These are phyloP conservation scores for Nymphaea thermarum DNA, from an alignment of 164 flowering plant species.

Conservation along the genomic window DNA sequence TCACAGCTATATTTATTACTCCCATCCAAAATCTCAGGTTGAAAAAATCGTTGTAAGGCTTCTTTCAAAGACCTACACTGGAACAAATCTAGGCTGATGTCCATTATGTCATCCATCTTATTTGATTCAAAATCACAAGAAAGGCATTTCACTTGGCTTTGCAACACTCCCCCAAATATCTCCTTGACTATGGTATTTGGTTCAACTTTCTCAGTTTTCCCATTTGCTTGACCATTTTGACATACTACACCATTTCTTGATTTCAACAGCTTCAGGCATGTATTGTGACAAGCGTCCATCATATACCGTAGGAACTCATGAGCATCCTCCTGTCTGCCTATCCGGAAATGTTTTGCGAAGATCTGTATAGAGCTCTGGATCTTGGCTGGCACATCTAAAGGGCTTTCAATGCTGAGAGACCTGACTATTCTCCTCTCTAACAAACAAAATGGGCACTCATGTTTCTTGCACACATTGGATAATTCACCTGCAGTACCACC, in stretches of 20 bases:
- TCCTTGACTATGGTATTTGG: conserved; percentile 52
- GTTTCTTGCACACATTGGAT: conserved; percentile 21
- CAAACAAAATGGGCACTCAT: conserved; percentile 79
- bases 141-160: conserved; percentile 85
- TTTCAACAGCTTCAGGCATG: conserved; percentile 38
- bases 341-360: conserved; percentile 61
- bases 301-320: conserved; percentile 93
- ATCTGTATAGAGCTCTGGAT: conserved; percentile 51
- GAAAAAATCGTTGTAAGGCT: conserved; percentile 69
- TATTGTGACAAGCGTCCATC: conserved; percentile 84
- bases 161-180: conserved; percentile 87
- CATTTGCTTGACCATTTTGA: background rate
- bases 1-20: conserved; percentile 85
- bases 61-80: conserved; percentile 52
- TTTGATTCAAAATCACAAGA: conserved; percentile 70
- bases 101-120: conserved; percentile 94
- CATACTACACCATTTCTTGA: conserved; percentile 15
- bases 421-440: conserved; percentile 63
- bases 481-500: conserved; percentile 29
- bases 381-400: conserved; percentile 53
- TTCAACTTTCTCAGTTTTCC: background rate
- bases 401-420: conserved; percentile 46
- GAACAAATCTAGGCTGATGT: conserved; percentile 77
- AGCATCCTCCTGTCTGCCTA: conserved; percentile 89
- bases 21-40: conserved; percentile 86